These are phyloP conservation scores for Filosporella fistucella DNA, from an alignment of 495 filamentous ascomycete genomes.

Conservation along the genomic window DNA sequence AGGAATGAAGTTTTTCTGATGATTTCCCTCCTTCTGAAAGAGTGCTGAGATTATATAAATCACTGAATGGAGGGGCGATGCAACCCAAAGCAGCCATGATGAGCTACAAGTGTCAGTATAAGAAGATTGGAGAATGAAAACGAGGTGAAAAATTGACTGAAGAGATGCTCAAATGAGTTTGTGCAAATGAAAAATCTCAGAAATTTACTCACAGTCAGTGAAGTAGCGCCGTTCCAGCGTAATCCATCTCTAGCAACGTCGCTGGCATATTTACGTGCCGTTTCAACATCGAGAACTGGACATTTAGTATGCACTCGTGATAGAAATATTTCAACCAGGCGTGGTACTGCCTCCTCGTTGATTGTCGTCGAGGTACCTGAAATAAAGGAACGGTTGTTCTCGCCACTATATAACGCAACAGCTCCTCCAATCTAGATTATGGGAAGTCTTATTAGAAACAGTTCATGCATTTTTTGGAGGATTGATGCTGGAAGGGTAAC, in stretches of 20 bases:
- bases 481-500: too few relatives aligned
- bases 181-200: neutral
- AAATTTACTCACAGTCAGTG: neutral
- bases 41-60: neutral
- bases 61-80: neutral
- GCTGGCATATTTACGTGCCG: neutral
- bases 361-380: neutral
- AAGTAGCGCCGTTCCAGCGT: neutral
- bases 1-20: neutral
- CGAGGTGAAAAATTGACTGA: too few relatives aligned
- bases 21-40: neutral
- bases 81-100: neutral
- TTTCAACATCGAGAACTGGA: neutral
- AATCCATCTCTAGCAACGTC: neutral
- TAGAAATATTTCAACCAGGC: neutral
- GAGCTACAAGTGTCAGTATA: neutral
- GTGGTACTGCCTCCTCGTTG: neutral
- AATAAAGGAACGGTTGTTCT: too few relatives aligned
- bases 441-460: too few relatives aligned
- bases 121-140: neutral
- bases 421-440: too few relatives aligned
- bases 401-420: too few relatives aligned
- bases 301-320: neutral
- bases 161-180: too few relatives aligned
- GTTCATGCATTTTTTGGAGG: too few relatives aligned